Conservation (phyloP, 2,329 filamentous ascomycete genomes). For the Mycogone perniciosa region DNA sequence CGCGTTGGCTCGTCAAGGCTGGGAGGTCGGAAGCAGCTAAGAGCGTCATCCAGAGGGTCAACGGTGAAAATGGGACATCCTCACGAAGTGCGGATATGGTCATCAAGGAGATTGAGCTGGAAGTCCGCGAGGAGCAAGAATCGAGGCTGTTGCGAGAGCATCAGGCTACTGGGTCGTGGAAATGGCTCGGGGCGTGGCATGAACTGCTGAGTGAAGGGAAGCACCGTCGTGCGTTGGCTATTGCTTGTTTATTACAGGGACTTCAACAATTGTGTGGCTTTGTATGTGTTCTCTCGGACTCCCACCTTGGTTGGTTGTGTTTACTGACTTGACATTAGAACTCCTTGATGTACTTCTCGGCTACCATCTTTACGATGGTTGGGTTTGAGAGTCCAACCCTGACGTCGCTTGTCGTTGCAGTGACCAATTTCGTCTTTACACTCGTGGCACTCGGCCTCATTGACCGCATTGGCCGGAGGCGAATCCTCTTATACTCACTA, state of each 20-base stretch:
- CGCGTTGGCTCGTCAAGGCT: constrained; percentile 74
- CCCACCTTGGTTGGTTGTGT: not conserved
- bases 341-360: constrained; percentile 87
- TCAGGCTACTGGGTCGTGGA: constrained; percentile 22
- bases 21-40: constrained; percentile 57
- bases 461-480: constrained; percentile 70
- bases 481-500: constrained; percentile 75
- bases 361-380: constrained; percentile 71
- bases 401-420: constrained; percentile 71
- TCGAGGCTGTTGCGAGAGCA: constrained; percentile 32
- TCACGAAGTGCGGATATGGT: constrained; percentile 49
- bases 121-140: constrained; percentile 65
- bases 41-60: constrained; percentile 58
- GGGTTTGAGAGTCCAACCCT: constrained; percentile 74
- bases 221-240: constrained; percentile 69
- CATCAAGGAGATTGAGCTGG: constrained; percentile 63
- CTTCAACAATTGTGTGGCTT: constrained; percentile 87
- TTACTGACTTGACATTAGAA: constrained; percentile 44
- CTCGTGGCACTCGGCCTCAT: constrained; percentile 69
- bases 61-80: constrained; percentile 42
- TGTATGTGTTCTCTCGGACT: constrained; percentile 36
- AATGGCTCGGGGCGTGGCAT: constrained; percentile 42
- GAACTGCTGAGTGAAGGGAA: constrained; percentile 52
- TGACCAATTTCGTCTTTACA: constrained; percentile 78
- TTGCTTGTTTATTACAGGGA: constrained; percentile 81